These are phyloP conservation scores for Fusarium sp. DNA, from an alignment of 2,329 filamentous ascomycete species.

Conservation along the genomic window DNA sequence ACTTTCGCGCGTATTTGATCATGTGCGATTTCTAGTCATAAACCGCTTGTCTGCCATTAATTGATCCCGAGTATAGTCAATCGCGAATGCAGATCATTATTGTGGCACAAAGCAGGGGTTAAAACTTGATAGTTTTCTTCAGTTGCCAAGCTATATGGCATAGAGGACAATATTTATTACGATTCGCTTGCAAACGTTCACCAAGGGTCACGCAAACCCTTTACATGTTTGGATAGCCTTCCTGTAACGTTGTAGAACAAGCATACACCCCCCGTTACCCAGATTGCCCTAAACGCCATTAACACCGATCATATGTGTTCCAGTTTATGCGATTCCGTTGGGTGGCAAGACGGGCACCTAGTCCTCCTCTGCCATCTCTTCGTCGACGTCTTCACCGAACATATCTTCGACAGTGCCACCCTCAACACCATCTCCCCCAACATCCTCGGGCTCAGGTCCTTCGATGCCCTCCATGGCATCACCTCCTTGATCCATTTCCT, in stretches of 20 bases:
- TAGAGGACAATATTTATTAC: neutral
- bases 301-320: slow-evolving; percentile 29
- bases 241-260: neutral
- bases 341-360: slow-evolving; percentile 23
- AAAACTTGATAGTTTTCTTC: neutral
- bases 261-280: slow-evolving; percentile 14
- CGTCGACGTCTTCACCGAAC: slow-evolving; percentile 64
- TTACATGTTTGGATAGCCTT: neutral
- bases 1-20: neutral
- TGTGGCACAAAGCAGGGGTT: neutral
- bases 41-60: neutral
- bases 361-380: slow-evolving; percentile 64
- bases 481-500: slow-evolving; percentile 54
- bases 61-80: neutral
- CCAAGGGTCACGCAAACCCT: neutral
- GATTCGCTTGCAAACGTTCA: neutral
- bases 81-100: neutral
- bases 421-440: slow-evolving; percentile 60
- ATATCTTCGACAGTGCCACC: slow-evolving; percentile 65
- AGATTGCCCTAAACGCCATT: slow-evolving; percentile 27
- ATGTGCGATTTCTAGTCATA: neutral
- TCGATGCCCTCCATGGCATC: slow-evolving; percentile 64
- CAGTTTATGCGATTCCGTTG: slow-evolving; percentile 4
- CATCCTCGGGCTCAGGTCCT: slow-evolving; percentile 55
- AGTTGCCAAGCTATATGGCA: neutral